These are phyloP conservation scores for Penicillium ucsense DNA, from an alignment of 495 filamentous ascomycete species.

Conservation along the genomic window DNA sequence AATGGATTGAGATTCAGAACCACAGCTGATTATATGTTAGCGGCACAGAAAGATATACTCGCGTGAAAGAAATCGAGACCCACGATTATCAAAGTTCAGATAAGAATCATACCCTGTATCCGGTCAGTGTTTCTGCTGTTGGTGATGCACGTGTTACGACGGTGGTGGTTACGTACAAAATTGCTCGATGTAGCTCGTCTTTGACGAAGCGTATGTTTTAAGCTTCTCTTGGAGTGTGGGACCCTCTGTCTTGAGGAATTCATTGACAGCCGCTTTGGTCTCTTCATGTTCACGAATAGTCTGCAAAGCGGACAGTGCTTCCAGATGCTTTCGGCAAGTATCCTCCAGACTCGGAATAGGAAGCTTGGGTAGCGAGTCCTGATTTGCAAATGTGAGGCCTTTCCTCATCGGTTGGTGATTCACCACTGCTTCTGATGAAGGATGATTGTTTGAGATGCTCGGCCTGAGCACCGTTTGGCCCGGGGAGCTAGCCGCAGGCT, in stretches of 20 bases:
- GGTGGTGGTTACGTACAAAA: constrained; percentile 62
- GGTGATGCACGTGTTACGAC: neutral
- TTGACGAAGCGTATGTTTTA: constrained; percentile 85
- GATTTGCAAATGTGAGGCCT: constrained; percentile 72
- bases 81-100: constrained; percentile 89
- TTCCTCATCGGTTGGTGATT: constrained; percentile 15
- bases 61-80: constrained; percentile 7
- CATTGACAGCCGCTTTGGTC: constrained; percentile 66
- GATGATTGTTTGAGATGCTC: constrained; percentile 10
- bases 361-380: constrained; percentile 82
- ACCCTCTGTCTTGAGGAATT: constrained; percentile 79
- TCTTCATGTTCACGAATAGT: constrained; percentile 72
- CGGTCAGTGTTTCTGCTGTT: neutral
- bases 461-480: constrained; percentile 16
- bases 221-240: constrained; percentile 78
- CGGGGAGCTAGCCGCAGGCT: constrained; percentile 32
- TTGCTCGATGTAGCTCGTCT: constrained; percentile 96
- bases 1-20: constrained; percentile 97
- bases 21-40: constrained; percentile 44
- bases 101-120: constrained; percentile 93
- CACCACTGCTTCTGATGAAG: constrained; percentile 7
- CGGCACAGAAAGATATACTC: constrained; percentile 4
- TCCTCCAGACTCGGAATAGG: constrained; percentile 87
- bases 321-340: constrained; percentile 71
- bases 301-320: constrained; percentile 76